Evolutionary conservation across 2,329 filamentous ascomycete species (phyloP).

Genomic region (Fonsecaea pedrosoi): DNA sequence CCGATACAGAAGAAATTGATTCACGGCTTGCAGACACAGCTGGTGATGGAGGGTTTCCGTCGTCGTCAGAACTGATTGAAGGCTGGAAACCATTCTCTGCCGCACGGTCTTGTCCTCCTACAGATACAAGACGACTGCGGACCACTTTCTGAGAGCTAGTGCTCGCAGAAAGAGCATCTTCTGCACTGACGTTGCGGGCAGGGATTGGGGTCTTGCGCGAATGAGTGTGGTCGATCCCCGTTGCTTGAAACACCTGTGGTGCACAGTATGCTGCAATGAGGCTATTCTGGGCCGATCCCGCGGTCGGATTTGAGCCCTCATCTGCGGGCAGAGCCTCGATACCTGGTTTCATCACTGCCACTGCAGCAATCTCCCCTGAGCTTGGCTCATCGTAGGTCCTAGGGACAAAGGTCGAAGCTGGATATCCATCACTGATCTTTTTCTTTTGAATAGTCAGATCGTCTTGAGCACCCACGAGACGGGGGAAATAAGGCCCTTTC

Average conservation of each 20-base stretch:
- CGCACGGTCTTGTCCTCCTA: not conserved
- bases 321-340: not conserved
- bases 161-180: not conserved
- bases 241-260: not conserved
- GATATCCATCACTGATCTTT: not conserved
- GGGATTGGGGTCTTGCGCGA: not conserved
- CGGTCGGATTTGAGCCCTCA: not conserved
- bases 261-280: not conserved
- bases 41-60: not conserved
- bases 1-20: not conserved
- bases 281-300: not conserved
- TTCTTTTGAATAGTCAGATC: not conserved
- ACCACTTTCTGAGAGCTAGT: not conserved
- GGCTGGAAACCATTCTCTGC: not conserved
- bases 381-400: constrained; percentile 4
- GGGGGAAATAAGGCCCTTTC: constrained; percentile 3
- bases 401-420: constrained; percentile 8
- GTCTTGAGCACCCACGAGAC: not conserved
- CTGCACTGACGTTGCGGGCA: not conserved
- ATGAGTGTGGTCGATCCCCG: not conserved
- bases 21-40: not conserved
- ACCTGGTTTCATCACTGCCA: not conserved
- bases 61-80: not conserved
- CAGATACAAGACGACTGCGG: not conserved
- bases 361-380: not conserved